Percentiles rank a stretch among this genome's conserved stretches.
phyloP scores from a whole-genome alignment of 306 rosid genomes.

The Sicyos baderoa region DNA sequence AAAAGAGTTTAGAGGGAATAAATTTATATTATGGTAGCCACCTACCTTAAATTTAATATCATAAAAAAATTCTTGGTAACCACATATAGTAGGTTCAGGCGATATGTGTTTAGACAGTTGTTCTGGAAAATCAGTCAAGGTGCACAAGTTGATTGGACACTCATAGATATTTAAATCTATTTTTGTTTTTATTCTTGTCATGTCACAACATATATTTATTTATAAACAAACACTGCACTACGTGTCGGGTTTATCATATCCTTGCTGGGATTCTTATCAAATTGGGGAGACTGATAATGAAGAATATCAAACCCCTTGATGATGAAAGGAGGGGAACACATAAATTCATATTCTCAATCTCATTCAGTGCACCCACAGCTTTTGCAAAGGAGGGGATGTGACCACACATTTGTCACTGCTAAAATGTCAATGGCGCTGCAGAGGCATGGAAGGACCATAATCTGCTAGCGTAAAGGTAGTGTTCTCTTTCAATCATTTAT shows the following conservation, averaged over 20 bases:
- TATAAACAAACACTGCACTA: not conserved
- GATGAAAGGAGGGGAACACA: slow-evolving; percentile 22
- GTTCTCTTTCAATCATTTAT: slow-evolving; percentile 21
- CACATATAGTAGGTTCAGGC: too few relatives aligned
- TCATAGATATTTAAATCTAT: not conserved
- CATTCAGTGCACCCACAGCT: slow-evolving; percentile 29
- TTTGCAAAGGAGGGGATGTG: slow-evolving; percentile 32
- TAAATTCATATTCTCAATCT: slow-evolving; percentile 31
- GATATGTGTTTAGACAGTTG: too few relatives aligned
- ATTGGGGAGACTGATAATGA: slow-evolving; percentile 21
- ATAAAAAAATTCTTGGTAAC: too few relatives aligned
- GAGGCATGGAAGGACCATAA: slow-evolving; percentile 19
- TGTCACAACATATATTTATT: slow-evolving; percentile 11
- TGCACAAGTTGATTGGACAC: too few relatives aligned
- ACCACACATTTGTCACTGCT: slow-evolving; percentile 28
- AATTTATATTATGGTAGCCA: too few relatives aligned
- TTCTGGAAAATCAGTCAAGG: too few relatives aligned
- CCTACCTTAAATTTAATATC: too few relatives aligned
- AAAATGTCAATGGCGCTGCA: slow-evolving; percentile 2
- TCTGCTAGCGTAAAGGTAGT: slow-evolving; percentile 21
- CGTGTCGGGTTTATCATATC: slow-evolving; percentile 28
- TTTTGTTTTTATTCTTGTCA: not conserved
- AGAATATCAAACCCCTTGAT: slow-evolving; percentile 35
- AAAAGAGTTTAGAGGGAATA: too few relatives aligned
- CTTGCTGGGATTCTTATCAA: slow-evolving; percentile 45